Base-by-base conservation (phyloP, 495 filamentous ascomycete genomes). In the Penicillium arizonense region DNA sequence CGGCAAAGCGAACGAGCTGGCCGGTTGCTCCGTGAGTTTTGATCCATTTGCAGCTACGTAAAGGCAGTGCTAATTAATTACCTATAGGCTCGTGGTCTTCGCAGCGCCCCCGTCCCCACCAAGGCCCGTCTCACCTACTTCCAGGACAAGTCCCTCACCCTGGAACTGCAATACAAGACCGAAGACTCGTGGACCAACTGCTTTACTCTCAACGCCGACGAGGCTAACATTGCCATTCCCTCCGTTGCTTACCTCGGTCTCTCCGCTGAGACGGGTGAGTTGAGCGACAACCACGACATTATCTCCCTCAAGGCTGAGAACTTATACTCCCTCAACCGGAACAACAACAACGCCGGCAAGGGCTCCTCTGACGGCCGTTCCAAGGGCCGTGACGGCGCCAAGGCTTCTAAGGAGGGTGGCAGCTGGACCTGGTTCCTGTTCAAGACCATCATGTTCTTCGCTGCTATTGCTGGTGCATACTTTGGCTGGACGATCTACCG, bases 261-360 rank as follows among this genome's bases (percentile, higher is more conserved):
- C 75, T 89, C 83, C 50, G 91, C 92, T 37, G 91, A 97, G 77
- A 97, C 92, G 23, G 95, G 95, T 59, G 95, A 99, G 74, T 80
- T 99, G 58, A 89, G 82, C 68, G 95, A 99, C 71, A 96, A 97
- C 79, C 91, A 96, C 81, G 95, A 99, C 70, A 95, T 99, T 70
- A 87, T 97, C 69, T 87, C 81, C 48, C 82, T 99, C 68, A 76
- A 86, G 52, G 84, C 92, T 35, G 88, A 89, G 78, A 97, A 97
- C 67, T 78, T 97, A 24, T 97, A 99, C 72, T 80, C 79, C 50
- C 71, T 85, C 46, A 79, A 74, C 63, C 56, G 57, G 45, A 52
- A 65, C 44, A 61, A 59, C 34, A 56, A 62, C 58, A 65, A 71
- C 37, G 63, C 76, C 38, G 74, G 67, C 55, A 61, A 71, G 42